Evolutionary conservation across 345 rosid genomes (phyloP), one percentile per base, ranked within the genome.

Genomic region (Odontarrhena argentea): DNA sequence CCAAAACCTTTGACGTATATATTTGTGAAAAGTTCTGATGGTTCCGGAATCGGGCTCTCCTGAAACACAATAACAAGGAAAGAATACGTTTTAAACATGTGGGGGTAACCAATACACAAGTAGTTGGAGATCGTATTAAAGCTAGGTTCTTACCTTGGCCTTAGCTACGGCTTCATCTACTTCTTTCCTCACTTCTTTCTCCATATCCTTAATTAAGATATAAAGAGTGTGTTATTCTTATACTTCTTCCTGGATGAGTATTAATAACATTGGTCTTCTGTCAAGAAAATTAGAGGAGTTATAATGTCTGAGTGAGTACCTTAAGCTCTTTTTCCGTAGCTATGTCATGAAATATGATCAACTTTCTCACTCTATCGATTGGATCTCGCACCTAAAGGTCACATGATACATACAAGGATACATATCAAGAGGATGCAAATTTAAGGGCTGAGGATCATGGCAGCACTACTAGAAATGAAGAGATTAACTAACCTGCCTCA

Each of bases 241-340:
- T 25, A 22, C 45, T 22, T 62, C 22, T 62, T 62, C 51, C 9
- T 11, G 7, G 2, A 9, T 8, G 13, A 28, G 14, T 81, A 34
- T 7, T 46, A 6, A 38, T 38, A 38, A 32, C 7, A 2, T 8
- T 43, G 8, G 12, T 59, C 1, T 58, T 42, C 15, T 37, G 1
- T 14, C 7, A 10, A 24, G 54, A 66, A 55, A 43, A 1, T 2
- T 3, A 28, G 13, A n/a, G 22, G 7, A 8, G 0, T 24, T 54
- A 0, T 7, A 7, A 55, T n/a, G 32, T 12, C 1, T 8, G 46
- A 32, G 9, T 30, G 14, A 30, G 63, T 78, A 89, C 96, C 96
- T 89, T 89, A 35, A 89, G 83, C 75, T 89, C 98, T 81, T 89
- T 87, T 79, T 92, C 98, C 2, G 89, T 82, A 44, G 96, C 98